Evolutionary conservation across 768 basidiomycete species (phyloP), one percentile per base, ranked within the genome.

Genomic region (Kwoniella heveanensis): DNA sequence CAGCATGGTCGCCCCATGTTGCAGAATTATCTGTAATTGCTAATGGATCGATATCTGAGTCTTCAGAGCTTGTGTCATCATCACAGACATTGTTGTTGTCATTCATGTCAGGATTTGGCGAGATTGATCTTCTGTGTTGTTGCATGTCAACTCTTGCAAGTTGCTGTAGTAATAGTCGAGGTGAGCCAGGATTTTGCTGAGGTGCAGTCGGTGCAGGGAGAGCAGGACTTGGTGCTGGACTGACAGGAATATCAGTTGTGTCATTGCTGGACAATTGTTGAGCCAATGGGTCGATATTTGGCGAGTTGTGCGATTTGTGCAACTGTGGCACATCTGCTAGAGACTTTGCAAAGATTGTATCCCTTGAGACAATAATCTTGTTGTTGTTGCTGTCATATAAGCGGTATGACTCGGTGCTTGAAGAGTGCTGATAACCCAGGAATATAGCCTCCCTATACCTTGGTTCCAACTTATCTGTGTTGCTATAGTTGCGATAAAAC

Each of bases 11-110:
- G 36, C 55, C 55, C 44, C 55, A 57, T 19, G 55, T 47, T 46
- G 25, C 44, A 47, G 37, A 25, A 47, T 57, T 26, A 57, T 46
- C 37, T 46, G 55, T 57, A 15, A 57, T 57, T 9, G 39, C 39
- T 17, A 44, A 17, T 10, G 39, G 39, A 17, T 44, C 39, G 17
- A 44, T 4, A 44, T 44, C 39, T 44, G 39, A 44, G 32, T 46
- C 39, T 48, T 47, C 32, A 3, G 56, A 27, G 17, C 30, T 57
- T 48, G 56, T 47, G 26, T 24, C 46, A 8, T 2, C 26, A 26
- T 30, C 47, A 27, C 22, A 25, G 39, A n/a, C 32, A 55, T 55
- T 26, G 22, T 55, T 44, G 36, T 25, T 36, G 36, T 37, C 24
- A 55, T 22, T 32, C 21, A 24, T 39, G 21, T 55, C 36, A 32